phyloP scores from a whole-genome alignment of 768 basidiomycete genomes.

The Termitomyces sp. region DNA sequence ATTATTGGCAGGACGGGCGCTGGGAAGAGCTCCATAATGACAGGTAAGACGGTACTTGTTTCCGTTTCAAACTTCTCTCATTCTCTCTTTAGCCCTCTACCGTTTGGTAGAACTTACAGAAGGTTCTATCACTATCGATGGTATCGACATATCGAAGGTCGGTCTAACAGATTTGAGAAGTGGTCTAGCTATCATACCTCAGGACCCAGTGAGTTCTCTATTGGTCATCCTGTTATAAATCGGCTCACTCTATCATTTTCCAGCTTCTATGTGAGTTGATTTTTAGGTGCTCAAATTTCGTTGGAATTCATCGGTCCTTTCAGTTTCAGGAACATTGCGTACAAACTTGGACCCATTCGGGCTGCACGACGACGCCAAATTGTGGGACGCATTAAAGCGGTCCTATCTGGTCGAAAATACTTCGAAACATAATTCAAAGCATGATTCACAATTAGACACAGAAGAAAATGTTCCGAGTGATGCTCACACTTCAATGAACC shows the following conservation, averaged over 20 bases:
- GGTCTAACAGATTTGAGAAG: slow-evolving; percentile 74
- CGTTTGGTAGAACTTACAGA: slow-evolving; percentile 78
- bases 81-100: slow-evolving; percentile 54
- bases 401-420: slow-evolving; percentile 73
- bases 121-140: slow-evolving; percentile 79
- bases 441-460: slow-evolving; percentile 18
- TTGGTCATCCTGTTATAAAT: neutral
- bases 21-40: slow-evolving; percentile 90
- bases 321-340: slow-evolving; percentile 76
- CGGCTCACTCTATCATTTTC: slow-evolving; percentile 1
- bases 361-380: slow-evolving; percentile 69
- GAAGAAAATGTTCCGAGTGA: slow-evolving; percentile 39
- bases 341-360: slow-evolving; percentile 91
- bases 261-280: slow-evolving; percentile 47
- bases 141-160: slow-evolving; percentile 77
- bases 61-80: neutral
- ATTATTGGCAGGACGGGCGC: slow-evolving; percentile 88
- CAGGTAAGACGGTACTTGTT: slow-evolving; percentile 35
- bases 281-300: neutral
- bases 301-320: slow-evolving; percentile 14
- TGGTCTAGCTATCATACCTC: slow-evolving; percentile 77
- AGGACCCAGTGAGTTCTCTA: slow-evolving; percentile 63
- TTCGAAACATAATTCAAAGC: slow-evolving; percentile 30
- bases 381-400: slow-evolving; percentile 88
- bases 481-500: slow-evolving; percentile 45